Evolutionary conservation across 805 yeast species (phyloP).

Genomic region (Metschnikowia similis): DNA sequence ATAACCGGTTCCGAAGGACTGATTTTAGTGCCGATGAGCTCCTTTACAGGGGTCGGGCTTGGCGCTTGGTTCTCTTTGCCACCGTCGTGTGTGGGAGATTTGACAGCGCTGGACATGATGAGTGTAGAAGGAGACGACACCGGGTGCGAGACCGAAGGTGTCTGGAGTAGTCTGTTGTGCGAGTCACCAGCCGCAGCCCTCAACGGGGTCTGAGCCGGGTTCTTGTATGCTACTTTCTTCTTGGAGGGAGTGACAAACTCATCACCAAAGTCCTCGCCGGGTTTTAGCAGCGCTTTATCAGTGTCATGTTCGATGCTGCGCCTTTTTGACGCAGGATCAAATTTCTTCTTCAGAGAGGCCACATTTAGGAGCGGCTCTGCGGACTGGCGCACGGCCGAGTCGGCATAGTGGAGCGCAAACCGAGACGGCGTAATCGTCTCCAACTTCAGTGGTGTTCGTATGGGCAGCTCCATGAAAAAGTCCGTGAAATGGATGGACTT

Average conservation of each 20-base stretch:
- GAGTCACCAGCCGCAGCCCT: constrained; percentile 8
- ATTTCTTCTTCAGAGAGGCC: constrained; percentile 15
- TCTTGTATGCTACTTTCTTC: constrained; percentile 22
- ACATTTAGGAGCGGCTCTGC: constrained; percentile 15
- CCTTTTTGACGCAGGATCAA: constrained; percentile 18
- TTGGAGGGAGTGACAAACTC: constrained; percentile 34
- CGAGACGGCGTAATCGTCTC: constrained; percentile 41
- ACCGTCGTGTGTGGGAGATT: constrained; percentile 14
- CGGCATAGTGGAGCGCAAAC: constrained; percentile 20
- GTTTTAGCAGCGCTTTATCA: constrained; percentile 16
- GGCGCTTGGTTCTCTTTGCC: constrained; percentile 18
- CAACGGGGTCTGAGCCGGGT: constrained; percentile 19
- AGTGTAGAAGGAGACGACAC: constrained; percentile 42
- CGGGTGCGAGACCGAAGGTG: constrained; percentile 32
- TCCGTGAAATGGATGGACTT: constrained; percentile 39
- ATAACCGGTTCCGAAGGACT: constrained; percentile 28
- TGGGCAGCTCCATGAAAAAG: constrained; percentile 44
- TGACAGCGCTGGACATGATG: constrained; percentile 31
- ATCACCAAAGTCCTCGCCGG: constrained; percentile 14
- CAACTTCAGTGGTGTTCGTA: constrained; percentile 31
- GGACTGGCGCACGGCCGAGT: constrained; percentile 1
- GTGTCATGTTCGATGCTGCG: constrained; percentile 34
- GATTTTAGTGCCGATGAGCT: constrained; percentile 7
- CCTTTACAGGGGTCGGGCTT: constrained; percentile 39
- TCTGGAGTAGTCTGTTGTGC: constrained; percentile 18